Evolutionary conservation across 2,329 filamentous ascomycete species (phyloP).

Genomic region (Aspergillus sclerotialis): DNA sequence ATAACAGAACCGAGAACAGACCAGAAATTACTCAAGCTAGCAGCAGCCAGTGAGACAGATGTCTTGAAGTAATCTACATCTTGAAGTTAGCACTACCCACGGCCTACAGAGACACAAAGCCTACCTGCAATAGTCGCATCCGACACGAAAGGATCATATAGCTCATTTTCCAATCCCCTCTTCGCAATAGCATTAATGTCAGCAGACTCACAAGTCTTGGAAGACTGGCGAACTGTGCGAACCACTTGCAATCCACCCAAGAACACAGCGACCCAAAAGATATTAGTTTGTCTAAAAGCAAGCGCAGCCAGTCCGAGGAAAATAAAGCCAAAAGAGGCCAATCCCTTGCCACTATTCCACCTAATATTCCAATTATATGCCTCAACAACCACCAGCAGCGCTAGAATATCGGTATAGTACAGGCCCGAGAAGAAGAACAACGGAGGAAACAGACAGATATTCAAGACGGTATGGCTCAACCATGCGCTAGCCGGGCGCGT

Average conservation of each 20-base stretch:
- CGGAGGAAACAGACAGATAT: conserved; percentile 77
- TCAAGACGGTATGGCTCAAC: conserved; percentile 51
- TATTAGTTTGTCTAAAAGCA: conserved; percentile 85
- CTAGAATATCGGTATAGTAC: conserved; percentile 90
- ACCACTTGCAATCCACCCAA: conserved; percentile 39
- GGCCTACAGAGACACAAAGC: conserved; percentile 2
- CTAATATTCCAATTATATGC: conserved; percentile 53
- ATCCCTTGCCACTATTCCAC: conserved; percentile 16
- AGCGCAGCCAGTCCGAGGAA: conserved; percentile 59
- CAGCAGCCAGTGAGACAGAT: conserved; percentile 58
- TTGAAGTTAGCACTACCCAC: conserved; percentile 15
- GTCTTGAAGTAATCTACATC: conserved; percentile 41
- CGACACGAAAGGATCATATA: conserved; percentile 45
- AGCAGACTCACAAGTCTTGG: conserved; percentile 19
- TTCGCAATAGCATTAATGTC: conserved; percentile 23
- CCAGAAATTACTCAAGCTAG: conserved; percentile 41
- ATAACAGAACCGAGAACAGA: conserved; percentile 32
- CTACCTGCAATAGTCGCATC: conserved; percentile 46
- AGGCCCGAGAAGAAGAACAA: conserved; percentile 93
- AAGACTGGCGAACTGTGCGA: conserved; percentile 23
- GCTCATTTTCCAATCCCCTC: conserved; percentile 28
- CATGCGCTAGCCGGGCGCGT: conserved; percentile 23
- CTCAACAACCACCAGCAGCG: conserved; percentile 66
- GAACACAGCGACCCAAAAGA: conserved; percentile 74
- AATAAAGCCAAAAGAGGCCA: conserved; percentile 17